These are phyloP conservation scores for Sphaerosporella brunnea DNA, from an alignment of 495 filamentous ascomycete genomes.

Conservation along the genomic window DNA sequence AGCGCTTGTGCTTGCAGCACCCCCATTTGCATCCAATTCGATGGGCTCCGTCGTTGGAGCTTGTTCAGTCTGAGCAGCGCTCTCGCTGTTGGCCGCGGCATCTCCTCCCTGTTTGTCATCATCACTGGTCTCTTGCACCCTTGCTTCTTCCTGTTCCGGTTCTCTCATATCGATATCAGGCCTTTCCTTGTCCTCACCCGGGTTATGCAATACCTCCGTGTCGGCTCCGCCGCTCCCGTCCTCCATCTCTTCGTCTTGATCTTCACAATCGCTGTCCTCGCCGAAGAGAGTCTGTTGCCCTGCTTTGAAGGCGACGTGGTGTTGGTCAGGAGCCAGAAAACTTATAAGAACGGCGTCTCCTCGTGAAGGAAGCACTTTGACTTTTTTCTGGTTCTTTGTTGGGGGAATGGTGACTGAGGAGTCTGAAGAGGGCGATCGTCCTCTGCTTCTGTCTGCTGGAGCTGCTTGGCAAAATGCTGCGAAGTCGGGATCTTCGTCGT, in stretches of 20 bases:
- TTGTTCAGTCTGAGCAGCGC: constrained; percentile 13
- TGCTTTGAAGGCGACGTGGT: constrained; percentile 28
- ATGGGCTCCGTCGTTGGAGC: constrained; percentile 12
- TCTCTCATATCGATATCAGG: constrained; percentile 7
- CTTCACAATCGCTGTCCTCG: constrained; percentile 23
- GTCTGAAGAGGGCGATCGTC: neutral
- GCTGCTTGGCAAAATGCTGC: neutral
- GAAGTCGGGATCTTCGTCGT: neutral
- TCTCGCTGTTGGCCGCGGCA: no score
- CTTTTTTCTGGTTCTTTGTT: neutral
- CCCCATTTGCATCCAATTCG: constrained; percentile 14
- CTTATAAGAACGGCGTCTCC: constrained; percentile 40
- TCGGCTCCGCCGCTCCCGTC: constrained; percentile 23
- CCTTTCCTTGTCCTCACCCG: constrained; percentile 1
- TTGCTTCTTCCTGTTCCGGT: no score
- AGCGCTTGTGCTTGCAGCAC: no score
- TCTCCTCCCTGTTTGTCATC: no score
- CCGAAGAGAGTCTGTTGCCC: constrained; percentile 25
- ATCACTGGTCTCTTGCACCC: no score
- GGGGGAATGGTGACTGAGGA: no score
- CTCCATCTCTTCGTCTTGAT: constrained; percentile 27
- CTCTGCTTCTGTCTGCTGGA: no score
- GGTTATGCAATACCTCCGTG: constrained; percentile 2
- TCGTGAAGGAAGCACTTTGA: constrained; percentile 17
- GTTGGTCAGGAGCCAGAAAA: constrained; percentile 35